Evolutionary conservation across 2,329 filamentous ascomycete species (phyloP), one percentile per base, ranked within the genome.

Genomic region (Phyllosticta citribraziliensis): DNA sequence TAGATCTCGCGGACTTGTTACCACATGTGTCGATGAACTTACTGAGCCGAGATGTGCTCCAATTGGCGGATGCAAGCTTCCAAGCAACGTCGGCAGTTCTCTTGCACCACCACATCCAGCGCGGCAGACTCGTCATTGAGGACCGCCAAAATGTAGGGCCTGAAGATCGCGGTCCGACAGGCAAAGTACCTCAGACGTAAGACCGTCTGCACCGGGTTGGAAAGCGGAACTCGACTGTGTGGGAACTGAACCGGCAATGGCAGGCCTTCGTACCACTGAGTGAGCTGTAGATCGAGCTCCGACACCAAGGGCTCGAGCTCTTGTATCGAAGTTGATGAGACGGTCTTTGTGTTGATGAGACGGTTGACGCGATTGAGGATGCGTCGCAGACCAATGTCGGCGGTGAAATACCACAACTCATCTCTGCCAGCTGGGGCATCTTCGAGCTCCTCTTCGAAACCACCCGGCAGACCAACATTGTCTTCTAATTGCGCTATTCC

Each of bases 381-480:
- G 61, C 89, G 80, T 54, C 89, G 83, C 12, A 94, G 77, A 4
- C 88, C 89, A 64, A 94, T 92, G 68, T 93, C 89, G 47, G 89
- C 89, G 30, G 93, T 77, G 67, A 93, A 93, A 69, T 94, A 94
- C 88, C 89, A 93, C 14, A 93, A 78, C 63, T 93, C 88, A 67
- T 93, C 89, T 56, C 84, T 82, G 12, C 87, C 88, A 8, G 85
- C 83, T 6, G 82, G 78, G 1, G 55, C 55, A 60, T 86, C 84
- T 60, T 86, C 84, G n/a, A 85, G 85, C 63, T 82, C 75, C 61
- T 81, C 80, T 67, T 89, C 87, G 65, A 93, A 94, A 0, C 87
- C 87, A 4, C 88, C 86, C 1, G 89, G 89, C 1, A 94, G 78
- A 10, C 88, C 88, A 62, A 93, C 88, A 20, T 85, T 84, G 68